Base-by-base conservation (phyloP, 305 asterid species). In the Rubia peregrina region DNA sequence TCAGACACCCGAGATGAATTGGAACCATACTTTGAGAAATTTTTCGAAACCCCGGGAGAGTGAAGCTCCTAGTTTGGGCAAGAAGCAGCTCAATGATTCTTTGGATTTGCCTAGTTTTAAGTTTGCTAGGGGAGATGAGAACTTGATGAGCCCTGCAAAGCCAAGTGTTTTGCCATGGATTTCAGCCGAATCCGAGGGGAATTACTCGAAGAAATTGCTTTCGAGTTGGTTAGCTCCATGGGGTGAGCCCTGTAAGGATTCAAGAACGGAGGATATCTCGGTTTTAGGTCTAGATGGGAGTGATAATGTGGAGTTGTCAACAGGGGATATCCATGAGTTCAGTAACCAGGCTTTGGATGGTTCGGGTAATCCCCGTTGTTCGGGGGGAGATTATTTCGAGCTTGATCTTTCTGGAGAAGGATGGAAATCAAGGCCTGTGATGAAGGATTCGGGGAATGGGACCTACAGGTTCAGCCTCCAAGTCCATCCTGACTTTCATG, bases 341-440 rank as follows among this genome's bases (percentile, higher is more conserved):
- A 83, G 76, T 74, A 84, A 90, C 72, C 92, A 89, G 30, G 87
- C 96, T 26, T 33, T 93, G 82, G 97, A 93, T 78, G 95, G 86
- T 24, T 82, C 78, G 1, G 88, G 91, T 44, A 65, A 68, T 51
- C 86, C 85, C 0, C 92, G 67, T 76, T 93, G 98, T 38, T 71
- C 74, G 10, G 96, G 98, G 42, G 98, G 97, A 14, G 98, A 93
- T 71, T 90, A 90, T 73, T 89, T 88, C 74, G 98, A 93, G 78
- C 87, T 81, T 16, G 96, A 93, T 84, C 82, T 93, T 17, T 83
- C 96, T 0, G 86, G 97, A 48, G 96, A 88, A 24, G 76, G 67
- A 0, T 93, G 98, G 98, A 93, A 90, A 57, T 75, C 98, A n/a
- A 79, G 96, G 80, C 97, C 98, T 72, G 96, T 96, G 10, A 41